These are phyloP conservation scores for Fusarium haematococcum DNA, from an alignment of 2,329 filamentous ascomycete species.

Conservation along the genomic window DNA sequence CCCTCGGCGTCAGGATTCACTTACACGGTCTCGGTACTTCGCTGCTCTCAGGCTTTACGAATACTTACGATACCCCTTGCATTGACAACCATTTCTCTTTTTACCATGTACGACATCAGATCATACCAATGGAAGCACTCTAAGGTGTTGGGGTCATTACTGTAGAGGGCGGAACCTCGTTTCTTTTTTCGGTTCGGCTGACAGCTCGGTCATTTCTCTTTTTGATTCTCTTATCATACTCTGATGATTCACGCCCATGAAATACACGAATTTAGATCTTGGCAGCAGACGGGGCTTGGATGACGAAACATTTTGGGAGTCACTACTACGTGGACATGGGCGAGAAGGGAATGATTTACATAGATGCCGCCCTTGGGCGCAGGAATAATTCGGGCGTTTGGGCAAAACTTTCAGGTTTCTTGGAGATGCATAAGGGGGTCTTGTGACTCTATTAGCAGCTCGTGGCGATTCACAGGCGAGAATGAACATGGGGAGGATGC, in stretches of 20 bases:
- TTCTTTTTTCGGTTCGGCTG: background rate
- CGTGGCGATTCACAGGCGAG: background rate
- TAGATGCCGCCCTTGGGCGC: conserved; percentile 30
- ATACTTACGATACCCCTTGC: conserved; percentile 35
- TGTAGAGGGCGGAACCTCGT: conserved; percentile 12
- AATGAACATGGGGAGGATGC: background rate
- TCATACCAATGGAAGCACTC: conserved; percentile 25
- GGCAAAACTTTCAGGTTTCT: conserved; percentile 10
- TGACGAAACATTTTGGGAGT: conserved; percentile 6
- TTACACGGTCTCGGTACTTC: conserved; percentile 16
- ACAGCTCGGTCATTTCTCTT: background rate
- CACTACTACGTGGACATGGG: conserved; percentile 19
- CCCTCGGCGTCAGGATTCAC: background rate
- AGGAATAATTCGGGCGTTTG: conserved; percentile 11
- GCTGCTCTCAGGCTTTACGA: conserved; percentile 33
- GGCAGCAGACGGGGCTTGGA: conserved; percentile 23
- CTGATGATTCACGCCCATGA: conserved; percentile 25
- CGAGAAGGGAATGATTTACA: conserved; percentile 7
- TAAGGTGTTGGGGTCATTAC: conserved; percentile 31
- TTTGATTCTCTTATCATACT: conserved; percentile 20
- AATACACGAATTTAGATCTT: conserved; percentile 19
- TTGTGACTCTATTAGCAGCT: background rate
- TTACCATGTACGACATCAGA: background rate
- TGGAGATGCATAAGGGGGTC: background rate
- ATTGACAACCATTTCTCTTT: conserved; percentile 4